Percentiles rank a stretch among this genome's conserved stretches.
Conservation (phyloP, 2,329 filamentous ascomycete genomes). For the Blastomyces emzantsi region DNA sequence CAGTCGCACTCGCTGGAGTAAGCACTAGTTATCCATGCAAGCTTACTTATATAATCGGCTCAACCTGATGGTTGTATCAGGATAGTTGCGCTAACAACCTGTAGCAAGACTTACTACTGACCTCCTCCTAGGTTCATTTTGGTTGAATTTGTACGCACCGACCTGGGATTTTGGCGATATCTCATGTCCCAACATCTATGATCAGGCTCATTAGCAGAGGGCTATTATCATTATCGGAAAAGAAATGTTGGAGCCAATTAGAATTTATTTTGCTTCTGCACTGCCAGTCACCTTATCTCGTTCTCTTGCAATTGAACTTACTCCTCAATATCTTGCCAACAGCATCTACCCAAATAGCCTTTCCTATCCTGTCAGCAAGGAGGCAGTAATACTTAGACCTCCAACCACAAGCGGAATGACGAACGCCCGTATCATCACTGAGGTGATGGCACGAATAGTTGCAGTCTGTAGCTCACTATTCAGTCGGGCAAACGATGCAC, state of each 20-base stretch:
- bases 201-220: neutral
- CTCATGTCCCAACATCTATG: neutral
- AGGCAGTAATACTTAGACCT: constrained; percentile 16
- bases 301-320: neutral
- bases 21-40: too few relatives aligned
- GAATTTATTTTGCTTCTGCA: neutral
- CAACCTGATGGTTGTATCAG: too few relatives aligned
- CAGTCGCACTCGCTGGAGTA: too few relatives aligned
- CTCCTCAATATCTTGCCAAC: neutral
- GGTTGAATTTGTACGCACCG: too few relatives aligned
- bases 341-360: neutral
- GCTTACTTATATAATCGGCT: too few relatives aligned
- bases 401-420: constrained; percentile 22
- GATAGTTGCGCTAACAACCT: too few relatives aligned
- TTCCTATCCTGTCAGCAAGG: neutral
- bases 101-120: too few relatives aligned
- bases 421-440: constrained; percentile 22
- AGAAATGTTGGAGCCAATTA: too few relatives aligned
- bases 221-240: neutral
- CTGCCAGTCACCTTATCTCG: neutral
- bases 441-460: constrained; percentile 26
- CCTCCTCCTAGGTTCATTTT: too few relatives aligned
- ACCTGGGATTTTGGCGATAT: too few relatives aligned
- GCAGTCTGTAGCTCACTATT: constrained; percentile 18
- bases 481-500: constrained; percentile 19